Evolutionary conservation across 2,329 filamentous ascomycete genomes (phyloP).

Genomic region (Nothomitra cinnamomea): DNA sequence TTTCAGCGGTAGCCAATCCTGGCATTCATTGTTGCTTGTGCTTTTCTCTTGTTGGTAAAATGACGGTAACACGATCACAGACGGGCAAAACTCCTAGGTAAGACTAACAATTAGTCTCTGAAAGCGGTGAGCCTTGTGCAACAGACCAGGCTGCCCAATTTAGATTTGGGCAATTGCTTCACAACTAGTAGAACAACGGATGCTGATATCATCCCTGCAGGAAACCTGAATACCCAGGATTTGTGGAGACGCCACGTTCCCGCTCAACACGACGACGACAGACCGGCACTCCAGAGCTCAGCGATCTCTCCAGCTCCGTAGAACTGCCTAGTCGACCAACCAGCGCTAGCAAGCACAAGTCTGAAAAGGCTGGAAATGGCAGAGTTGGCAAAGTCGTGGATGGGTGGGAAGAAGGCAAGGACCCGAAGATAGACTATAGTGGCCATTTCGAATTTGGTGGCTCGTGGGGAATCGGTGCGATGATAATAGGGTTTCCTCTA

Average conservation of each 20-base stretch:
- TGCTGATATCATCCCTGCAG: conserved; percentile 18
- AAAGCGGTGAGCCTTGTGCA: too few species aligned
- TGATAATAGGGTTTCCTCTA: conserved; percentile 87
- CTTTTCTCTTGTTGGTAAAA: conserved; percentile 12
- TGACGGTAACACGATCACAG: conserved; percentile 33
- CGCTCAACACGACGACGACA: conserved; percentile 23
- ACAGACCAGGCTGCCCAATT: background rate
- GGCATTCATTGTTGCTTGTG: background rate
- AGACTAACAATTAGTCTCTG: conserved; percentile 14
- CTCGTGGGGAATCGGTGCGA: conserved; percentile 55
- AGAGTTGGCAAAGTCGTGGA: conserved; percentile 20
- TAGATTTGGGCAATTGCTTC: background rate
- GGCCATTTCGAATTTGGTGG: conserved; percentile 73
- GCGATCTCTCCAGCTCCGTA: conserved; percentile 16
- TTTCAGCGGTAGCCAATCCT: background rate
- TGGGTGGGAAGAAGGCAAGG: conserved; percentile 28
- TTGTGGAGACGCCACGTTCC: conserved; percentile 32
- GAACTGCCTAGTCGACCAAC: conserved; percentile 16
- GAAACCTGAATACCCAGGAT: conserved; percentile 33
- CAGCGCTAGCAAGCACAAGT: conserved; percentile 10
- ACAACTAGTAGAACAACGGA: background rate
- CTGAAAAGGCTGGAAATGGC: conserved; percentile 6
- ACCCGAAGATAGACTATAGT: conserved; percentile 46
- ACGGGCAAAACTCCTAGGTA: conserved; percentile 34
- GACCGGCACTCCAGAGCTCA: conserved; percentile 17